Percentiles rank a stretch among this genome's conserved stretches.
Conservation (phyloP, 2,329 filamentous ascomycete genomes). For the Diplodia mutila region DNA sequence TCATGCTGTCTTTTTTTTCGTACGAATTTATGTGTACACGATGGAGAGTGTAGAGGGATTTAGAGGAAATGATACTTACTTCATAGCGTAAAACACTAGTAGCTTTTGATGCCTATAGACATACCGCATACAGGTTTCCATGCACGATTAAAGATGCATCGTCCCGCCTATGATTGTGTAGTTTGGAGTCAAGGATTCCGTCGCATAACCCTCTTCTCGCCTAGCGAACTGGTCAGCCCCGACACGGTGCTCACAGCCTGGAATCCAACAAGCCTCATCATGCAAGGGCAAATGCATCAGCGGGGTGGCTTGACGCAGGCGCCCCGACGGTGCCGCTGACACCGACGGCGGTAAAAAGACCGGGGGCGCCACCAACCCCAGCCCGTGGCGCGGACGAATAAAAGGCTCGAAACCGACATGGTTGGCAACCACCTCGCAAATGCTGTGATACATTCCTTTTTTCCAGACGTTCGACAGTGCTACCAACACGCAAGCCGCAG, state of each 20-base stretch:
- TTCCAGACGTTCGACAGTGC: constrained; percentile 16
- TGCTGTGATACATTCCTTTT: constrained; percentile 8
- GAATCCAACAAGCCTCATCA: background rate
- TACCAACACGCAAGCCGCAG: background rate
- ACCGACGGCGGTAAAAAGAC: background rate
- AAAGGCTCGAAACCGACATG: background rate
- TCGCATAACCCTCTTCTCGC: background rate
- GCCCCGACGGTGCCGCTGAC: too few relatives aligned
- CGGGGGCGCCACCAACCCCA: background rate
- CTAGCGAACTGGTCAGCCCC: too few relatives aligned
- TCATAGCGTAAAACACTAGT: background rate
- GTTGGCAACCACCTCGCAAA: background rate
- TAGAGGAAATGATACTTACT: background rate
- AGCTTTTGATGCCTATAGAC: too few relatives aligned
- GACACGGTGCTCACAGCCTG: background rate
- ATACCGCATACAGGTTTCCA: too few relatives aligned
- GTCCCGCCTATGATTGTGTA: background rate
- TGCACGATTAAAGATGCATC: background rate
- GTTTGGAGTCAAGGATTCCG: background rate
- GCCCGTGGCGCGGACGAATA: background rate
- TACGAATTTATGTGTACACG: background rate
- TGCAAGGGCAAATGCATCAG: background rate
- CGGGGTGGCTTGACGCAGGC: background rate
- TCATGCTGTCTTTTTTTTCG: background rate
- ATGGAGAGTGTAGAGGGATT: background rate